Evolutionary conservation across 1,139 yeast genomes (phyloP).

Genomic region (Saccharomyces pastorianus): DNA sequence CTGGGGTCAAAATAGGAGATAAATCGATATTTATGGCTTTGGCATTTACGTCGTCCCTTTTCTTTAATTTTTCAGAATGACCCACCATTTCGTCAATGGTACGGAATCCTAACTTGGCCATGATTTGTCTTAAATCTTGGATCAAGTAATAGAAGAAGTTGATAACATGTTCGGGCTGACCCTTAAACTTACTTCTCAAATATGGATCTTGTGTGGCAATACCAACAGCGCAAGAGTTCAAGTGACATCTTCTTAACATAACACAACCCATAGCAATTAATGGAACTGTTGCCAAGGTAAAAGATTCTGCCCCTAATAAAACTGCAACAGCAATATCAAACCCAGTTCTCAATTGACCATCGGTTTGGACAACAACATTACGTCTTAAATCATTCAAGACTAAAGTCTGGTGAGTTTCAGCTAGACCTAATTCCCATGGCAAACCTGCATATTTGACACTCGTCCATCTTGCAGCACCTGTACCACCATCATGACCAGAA

Average conservation of each 20-base stretch:
- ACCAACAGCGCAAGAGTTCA: conserved; percentile 94
- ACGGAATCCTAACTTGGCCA: conserved; percentile 93
- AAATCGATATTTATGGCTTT: conserved; percentile 89
- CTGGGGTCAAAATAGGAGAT: conserved; percentile 91
- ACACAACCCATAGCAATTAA: conserved; percentile 96
- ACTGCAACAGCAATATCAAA: conserved; percentile 90
- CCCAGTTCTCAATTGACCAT: conserved; percentile 95
- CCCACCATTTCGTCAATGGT: conserved; percentile 98
- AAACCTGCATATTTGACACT: conserved; percentile 95
- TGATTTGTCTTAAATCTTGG: conserved; percentile 81
- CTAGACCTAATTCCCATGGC: conserved; percentile 98
- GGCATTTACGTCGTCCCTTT: conserved; percentile 80
- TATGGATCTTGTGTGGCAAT: conserved; percentile 98
- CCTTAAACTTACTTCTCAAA: conserved; percentile 82
- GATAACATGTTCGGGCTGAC: conserved; percentile 97
- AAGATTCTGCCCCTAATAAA: conserved; percentile 94
- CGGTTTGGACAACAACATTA: conserved; percentile 89
- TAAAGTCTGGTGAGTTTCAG: conserved; percentile 95
- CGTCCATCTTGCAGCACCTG: conserved; percentile 98
- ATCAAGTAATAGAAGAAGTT: conserved; percentile 94
- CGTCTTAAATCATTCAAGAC: conserved; percentile 94
- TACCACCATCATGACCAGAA: conserved; percentile 99
- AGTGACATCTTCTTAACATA: conserved; percentile 90
- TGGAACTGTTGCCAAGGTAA: conserved; percentile 97
- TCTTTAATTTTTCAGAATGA: conserved; percentile 80